Base-by-base conservation (phyloP, 192 early-diverging fungal genomes). In the Rhizoclosmatium sp. region DNA sequence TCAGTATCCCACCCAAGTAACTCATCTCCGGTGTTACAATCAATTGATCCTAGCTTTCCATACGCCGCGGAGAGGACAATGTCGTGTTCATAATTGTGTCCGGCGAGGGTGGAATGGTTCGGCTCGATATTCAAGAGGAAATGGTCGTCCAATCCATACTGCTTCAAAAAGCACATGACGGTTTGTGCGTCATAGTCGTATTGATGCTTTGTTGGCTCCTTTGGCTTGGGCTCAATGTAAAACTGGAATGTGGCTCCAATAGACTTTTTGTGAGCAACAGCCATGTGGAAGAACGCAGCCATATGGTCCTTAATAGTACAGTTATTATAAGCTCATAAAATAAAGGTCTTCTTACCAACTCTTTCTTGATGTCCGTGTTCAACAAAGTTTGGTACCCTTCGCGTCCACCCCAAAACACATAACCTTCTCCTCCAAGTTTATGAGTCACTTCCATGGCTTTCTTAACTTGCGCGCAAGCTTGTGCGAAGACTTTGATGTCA, bases 1-100 rank as follows among this genome's bases (percentile, higher is more conserved):
- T 83, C 82, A 16, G 82, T 83, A 71, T 83, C 82, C 82, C 82
- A 83, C 16, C 82, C 82, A 19, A 84, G 70, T 3, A 80, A 60
- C 48, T 78, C 66, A 47, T 83, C 82, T 16, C 81, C 81, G 12
- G 76, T 83, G 81, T 84, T 83, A 65, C 73, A 74, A 59, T 83
- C 82, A 48, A 83, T 76, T 39, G 81, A 82, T 31, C 81, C 81
- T 31, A 82, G 72, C 59, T 75, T 75, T 2, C 72, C 72, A 49
- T 75, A 75, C 7, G 72, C 72, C 4, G 72, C 72, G 44, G 31
- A n/a, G 23, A 81, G 19, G 23, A 81, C 71, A 44, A 81, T 81
- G 78, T 82, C 81, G 78, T 82, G 81, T 47, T 82, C 81, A 82
- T 82, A 82, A 23, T 47, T 19, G 76, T 82, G 81, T 40, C 81